Base-by-base conservation (phyloP, 2,329 filamentous ascomycete genomes). In the Cladorrhinum sp. region DNA sequence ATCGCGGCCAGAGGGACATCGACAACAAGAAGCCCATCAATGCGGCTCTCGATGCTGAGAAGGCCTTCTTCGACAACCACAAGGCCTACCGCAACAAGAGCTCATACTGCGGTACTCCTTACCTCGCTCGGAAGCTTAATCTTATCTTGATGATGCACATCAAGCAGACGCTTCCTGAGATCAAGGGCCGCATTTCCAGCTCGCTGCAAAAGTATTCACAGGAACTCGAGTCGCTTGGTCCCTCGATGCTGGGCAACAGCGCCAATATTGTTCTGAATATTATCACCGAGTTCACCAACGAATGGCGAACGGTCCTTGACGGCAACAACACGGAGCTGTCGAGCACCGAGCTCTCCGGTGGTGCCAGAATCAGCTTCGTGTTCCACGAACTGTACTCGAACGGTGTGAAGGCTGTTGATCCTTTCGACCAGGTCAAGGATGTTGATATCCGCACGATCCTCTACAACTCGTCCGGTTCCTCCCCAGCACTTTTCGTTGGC, bases 131-230 rank as follows among this genome's bases (percentile, higher is more conserved):
- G 68, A 99, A 99, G 79, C 86, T 99, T 63, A 99, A 99, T 78
- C 82, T 99, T 71, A 98, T 99, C 73, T 84, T 99, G 69, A 98
- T 99, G 94, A 99, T 99, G 95, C 95, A 99, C 81, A 99, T 99
- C 82, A 99, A 99, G 79, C 94, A 99, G 80, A 99, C 95, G 1
- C 85, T 99, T 14, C 95, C 95, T 46, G 95, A 99, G 73, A 99
- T 99, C 82, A 99, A 99, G 80, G 92, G 91, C 14, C 90, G 96
- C 65, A 99, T 99, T 69, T 86, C 90, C n/a, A 90, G 91, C 67
- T 97, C 94, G 14, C 81, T 99, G 62, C 89, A 93, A 73, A 99
- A 99, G 75, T 99, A 99, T 76, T 82, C 85, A 3, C 77, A 86
- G 48, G 95, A 99, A 76, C 83, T 99, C 21, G 80, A 86, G 60